Percentiles rank a stretch among this genome's conserved stretches.
phyloP scores from a whole-genome alignment of 257 asterid genomes.

The Ehretia macrophylla region DNA sequence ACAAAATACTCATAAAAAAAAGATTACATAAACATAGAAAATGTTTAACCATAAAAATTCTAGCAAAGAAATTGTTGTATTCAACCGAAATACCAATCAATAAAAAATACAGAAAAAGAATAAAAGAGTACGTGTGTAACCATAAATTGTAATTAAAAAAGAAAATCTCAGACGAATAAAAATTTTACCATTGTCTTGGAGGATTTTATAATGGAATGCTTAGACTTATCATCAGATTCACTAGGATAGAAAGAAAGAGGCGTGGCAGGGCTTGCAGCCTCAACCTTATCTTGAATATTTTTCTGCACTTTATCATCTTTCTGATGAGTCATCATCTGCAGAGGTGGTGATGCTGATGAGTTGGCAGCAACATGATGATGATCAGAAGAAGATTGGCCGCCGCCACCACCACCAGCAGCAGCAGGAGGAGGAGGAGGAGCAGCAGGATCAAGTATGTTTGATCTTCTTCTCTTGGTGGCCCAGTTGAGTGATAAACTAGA shows the following conservation, averaged over 20 bases:
- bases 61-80: not conserved
- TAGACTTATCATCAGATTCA: constrained; percentile 45
- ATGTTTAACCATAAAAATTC: not conserved
- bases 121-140: too few relatives aligned
- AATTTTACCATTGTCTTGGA: constrained; percentile 37
- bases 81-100: too few relatives aligned
- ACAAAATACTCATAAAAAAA: too few relatives aligned
- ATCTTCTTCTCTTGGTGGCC: constrained; percentile 7
- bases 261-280: constrained; percentile 48
- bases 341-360: not conserved
- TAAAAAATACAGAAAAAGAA: not conserved
- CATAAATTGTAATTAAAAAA: too few relatives aligned
- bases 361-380: not conserved
- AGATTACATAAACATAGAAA: not conserved
- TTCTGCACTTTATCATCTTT: too few relatives aligned
- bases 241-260: constrained; percentile 46
- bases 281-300: constrained; percentile 17
- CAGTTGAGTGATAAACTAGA: constrained; percentile 5
- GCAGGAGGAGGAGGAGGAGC: constrained; percentile 2
- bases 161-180: too few relatives aligned
- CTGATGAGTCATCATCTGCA: not conserved
- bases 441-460: not conserved
- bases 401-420: not conserved
- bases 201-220: constrained; percentile 11
- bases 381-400: not conserved